phyloP scores from a whole-genome alignment of 164 flowering plant species.

The Santalum album region DNA sequence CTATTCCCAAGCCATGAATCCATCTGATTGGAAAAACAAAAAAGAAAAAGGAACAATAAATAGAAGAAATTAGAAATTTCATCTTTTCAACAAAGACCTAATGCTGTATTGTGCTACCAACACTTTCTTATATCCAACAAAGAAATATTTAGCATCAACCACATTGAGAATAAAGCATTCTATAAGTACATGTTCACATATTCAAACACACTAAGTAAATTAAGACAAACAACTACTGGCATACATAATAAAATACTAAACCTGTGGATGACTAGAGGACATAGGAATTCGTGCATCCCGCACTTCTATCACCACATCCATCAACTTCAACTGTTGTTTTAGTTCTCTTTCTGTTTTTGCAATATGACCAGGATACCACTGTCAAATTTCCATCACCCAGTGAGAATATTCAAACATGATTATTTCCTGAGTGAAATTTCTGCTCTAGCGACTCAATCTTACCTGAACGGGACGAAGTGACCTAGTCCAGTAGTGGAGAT shows the following conservation, averaged over 20 bases:
- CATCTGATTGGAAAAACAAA: conserved; percentile 42
- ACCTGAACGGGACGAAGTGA: conserved; percentile 91
- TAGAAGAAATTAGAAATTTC: background rate
- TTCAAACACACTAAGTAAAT: background rate
- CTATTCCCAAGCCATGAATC: conserved; percentile 85
- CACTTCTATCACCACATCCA: conserved; percentile 97
- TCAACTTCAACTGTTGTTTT: conserved; percentile 82
- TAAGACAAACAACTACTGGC: background rate
- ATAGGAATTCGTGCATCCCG: conserved; percentile 94
- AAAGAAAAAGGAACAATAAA: background rate
- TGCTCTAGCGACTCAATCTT: conserved; percentile 11
- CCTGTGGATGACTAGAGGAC: conserved; percentile 90
- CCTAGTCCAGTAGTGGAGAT: conserved; percentile 73
- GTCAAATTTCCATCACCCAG: conserved; percentile 16
- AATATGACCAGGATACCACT: conserved; percentile 99
- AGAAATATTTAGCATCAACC: background rate
- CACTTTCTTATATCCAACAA: background rate
- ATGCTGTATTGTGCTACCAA: too few species aligned
- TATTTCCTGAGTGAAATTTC: background rate
- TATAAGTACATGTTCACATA: background rate
- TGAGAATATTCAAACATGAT: background rate
- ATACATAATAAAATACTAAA: conserved; percentile 11
- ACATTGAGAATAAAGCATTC: background rate
- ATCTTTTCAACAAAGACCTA: background rate
- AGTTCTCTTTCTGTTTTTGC: conserved; percentile 90